phyloP scores from a whole-genome alignment of 345 rosid genomes.

The Gossypium ekmanianum region DNA sequence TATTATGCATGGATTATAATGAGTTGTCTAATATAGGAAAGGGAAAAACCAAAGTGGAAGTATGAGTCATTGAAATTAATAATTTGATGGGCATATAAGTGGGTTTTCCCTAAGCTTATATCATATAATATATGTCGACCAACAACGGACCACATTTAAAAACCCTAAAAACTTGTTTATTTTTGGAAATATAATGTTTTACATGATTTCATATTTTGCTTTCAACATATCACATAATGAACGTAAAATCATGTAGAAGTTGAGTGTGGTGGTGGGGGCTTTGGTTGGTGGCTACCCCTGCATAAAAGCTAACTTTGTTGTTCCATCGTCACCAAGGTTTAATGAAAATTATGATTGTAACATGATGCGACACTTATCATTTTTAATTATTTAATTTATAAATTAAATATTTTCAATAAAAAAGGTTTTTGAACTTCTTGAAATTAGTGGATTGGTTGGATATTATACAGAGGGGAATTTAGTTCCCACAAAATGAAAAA shows the following conservation, averaged over 20 bases:
- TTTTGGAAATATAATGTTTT: neutral
- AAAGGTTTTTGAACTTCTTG: too few species aligned
- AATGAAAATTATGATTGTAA: neutral
- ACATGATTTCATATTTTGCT: neutral
- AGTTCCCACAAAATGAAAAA: too few species aligned
- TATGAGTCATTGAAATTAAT: slow-evolving; percentile 8
- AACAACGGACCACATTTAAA: slow-evolving; percentile 13
- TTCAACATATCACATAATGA: neutral
- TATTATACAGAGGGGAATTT: too few species aligned
- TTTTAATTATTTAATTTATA: neutral
- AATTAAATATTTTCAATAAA: too few species aligned
- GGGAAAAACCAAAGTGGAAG: slow-evolving; percentile 9
- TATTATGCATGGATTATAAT: neutral
- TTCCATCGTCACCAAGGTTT: neutral
- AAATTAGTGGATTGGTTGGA: too few species aligned
- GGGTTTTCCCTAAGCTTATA: neutral
- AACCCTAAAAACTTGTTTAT: neutral
- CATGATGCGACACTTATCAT: neutral
- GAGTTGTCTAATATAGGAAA: neutral
- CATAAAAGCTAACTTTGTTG: neutral
- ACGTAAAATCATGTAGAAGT: neutral
- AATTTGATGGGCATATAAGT: neutral
- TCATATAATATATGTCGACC: neutral
- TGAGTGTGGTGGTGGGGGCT: neutral
- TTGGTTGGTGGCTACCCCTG: neutral